phyloP scores from a whole-genome alignment of 2,329 filamentous ascomycete genomes.

The Trichoderma hamatum region DNA sequence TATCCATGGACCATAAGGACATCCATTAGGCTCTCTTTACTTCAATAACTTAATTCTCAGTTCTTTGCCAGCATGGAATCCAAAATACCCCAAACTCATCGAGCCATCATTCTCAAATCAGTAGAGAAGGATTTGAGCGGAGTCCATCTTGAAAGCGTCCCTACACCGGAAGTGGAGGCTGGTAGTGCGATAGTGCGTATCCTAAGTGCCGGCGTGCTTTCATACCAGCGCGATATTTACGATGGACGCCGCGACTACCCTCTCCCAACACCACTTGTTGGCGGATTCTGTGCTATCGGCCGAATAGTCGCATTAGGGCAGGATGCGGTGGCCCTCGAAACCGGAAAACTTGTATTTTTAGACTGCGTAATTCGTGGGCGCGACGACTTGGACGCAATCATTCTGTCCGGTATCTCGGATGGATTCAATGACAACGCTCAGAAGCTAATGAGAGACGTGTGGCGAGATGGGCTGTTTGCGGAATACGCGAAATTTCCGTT shows the following conservation, averaged over 20 bases:
- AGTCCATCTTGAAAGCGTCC: neutral
- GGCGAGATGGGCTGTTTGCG: slow-evolving; percentile 39
- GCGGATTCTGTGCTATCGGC: slow-evolving; percentile 36
- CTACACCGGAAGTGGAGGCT: neutral
- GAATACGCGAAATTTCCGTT: slow-evolving; percentile 39
- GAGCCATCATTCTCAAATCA: neutral
- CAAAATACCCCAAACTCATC: neutral
- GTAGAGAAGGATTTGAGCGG: neutral
- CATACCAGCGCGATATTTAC: neutral
- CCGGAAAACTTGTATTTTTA: slow-evolving; percentile 41
- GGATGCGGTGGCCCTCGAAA: slow-evolving; percentile 38
- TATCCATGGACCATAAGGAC: neutral
- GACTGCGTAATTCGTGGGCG: slow-evolving; percentile 38
- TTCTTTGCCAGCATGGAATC: neutral
- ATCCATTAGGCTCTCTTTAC: neutral
- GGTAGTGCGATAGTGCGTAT: neutral
- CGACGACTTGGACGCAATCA: slow-evolving; percentile 37
- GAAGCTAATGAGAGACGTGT: slow-evolving; percentile 36
- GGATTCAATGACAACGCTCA: slow-evolving; percentile 35
- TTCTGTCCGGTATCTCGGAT: slow-evolving; percentile 39
- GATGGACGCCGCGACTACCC: neutral
- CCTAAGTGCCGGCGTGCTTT: neutral
- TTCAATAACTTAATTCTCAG: neutral
- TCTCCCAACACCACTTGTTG: neutral
- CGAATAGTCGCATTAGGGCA: slow-evolving; percentile 41